phyloP scores from a whole-genome alignment of 176 grass and related monocot genomes.

The Lolium rigidum region DNA sequence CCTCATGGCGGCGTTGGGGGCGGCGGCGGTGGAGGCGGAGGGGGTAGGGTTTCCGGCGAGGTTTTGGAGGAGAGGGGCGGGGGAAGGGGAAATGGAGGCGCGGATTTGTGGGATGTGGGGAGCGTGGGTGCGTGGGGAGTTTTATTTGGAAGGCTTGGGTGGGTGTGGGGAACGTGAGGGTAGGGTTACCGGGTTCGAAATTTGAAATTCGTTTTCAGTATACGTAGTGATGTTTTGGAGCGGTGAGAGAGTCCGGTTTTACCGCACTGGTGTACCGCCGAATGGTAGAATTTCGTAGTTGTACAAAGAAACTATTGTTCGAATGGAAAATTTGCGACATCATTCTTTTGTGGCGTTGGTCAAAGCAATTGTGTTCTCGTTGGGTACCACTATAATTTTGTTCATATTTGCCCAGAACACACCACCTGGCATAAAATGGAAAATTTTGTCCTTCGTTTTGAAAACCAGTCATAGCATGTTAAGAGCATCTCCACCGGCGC shows the following conservation, averaged over 20 bases:
- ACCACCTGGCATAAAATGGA: too few relatives aligned
- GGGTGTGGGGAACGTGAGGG: neutral
- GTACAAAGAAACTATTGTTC: too few relatives aligned
- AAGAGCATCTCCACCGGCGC: too few relatives aligned
- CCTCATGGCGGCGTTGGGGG: conserved; percentile 58
- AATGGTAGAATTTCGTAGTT: too few relatives aligned
- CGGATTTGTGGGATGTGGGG: neutral
- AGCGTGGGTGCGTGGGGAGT: neutral
- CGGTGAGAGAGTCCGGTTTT: neutral
- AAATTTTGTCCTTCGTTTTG: too few relatives aligned
- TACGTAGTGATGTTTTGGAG: neutral
- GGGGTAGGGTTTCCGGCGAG: conserved; percentile 41
- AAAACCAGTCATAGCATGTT: too few relatives aligned
- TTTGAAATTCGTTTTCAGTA: conserved; percentile 9
- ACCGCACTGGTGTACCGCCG: neutral
- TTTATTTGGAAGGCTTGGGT: conserved; percentile 1
- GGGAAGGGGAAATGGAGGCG: neutral
- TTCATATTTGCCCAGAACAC: too few relatives aligned
- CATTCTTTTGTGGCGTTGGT: too few relatives aligned
- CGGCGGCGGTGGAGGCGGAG: neutral
- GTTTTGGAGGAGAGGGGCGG: neutral
- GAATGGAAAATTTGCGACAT: too few relatives aligned
- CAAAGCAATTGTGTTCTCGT: too few relatives aligned
- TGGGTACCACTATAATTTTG: too few relatives aligned
- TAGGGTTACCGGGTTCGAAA: conserved; percentile 8